Base-by-base conservation (phyloP, 805 yeast species). In the Groenewaldozyma tartarivorans region DNA sequence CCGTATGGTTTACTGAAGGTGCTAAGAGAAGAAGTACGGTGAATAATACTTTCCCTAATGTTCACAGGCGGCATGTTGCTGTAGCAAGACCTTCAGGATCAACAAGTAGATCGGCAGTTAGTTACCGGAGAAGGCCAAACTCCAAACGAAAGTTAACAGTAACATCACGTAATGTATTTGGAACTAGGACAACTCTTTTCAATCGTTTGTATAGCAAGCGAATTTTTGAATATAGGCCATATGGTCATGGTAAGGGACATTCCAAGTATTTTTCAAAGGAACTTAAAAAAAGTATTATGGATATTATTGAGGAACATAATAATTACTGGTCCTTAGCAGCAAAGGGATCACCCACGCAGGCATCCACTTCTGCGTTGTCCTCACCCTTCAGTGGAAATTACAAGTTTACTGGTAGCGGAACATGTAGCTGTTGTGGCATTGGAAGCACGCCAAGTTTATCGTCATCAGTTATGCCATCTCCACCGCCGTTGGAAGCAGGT, bases 291-390 rank as follows among this genome's bases (percentile, higher is more conserved):
- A 9, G 11, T 9, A 24, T 24, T 7, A 13, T 24, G 7, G 29
- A 24, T 7, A 9, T 24, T 7, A 24, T 9, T 24, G 13, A 13
- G 29, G 29, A 24, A 24, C 7, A 7, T 24, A 24, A 24, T 24
- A 24, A n/a, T n/a, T n/a, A n/a, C n/a, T n/a, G n/a, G n/a, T n/a
- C n/a, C n/a, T n/a, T n/a, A n/a, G n/a, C n/a, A n/a, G n/a, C n/a
- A n/a, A n/a, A n/a, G n/a, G n/a, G n/a, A n/a, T n/a, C n/a, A n/a
- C n/a, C n/a, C n/a, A n/a, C n/a, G n/a, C n/a, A n/a, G n/a, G n/a
- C n/a, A n/a, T n/a, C n/a, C n/a, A 21, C 38, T 32, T 21, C 5
- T 11, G 29, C 26, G 38, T 35, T 7, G 22, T 7, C 19, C 38
- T 3, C 32, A 22, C n/a, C 22, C 4, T 5, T 16, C 16, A 4